These are phyloP conservation scores for Daphne laureola DNA, from an alignment of 441 rosid species.

Conservation along the genomic window DNA sequence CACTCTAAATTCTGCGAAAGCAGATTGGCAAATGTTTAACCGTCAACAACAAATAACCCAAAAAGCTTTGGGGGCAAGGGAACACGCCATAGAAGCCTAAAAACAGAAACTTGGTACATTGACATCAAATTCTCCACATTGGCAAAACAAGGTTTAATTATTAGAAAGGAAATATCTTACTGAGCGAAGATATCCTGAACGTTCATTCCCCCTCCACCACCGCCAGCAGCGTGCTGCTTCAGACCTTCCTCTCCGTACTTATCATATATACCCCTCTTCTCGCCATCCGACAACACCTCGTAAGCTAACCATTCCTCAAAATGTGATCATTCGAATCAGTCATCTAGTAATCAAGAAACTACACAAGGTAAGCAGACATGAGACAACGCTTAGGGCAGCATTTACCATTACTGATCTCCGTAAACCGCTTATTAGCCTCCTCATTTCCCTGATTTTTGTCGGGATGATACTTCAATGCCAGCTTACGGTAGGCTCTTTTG, in stretches of 20 bases:
- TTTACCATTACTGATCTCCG: slow-evolving; percentile 85
- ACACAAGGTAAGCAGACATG: background rate
- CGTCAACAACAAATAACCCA: too few relatives aligned
- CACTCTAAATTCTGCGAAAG: too few relatives aligned
- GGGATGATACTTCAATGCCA: slow-evolving; percentile 94
- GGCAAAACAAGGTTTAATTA: too few relatives aligned
- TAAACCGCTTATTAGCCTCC: slow-evolving; percentile 79
- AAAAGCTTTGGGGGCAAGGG: too few relatives aligned
- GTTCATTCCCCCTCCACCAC: slow-evolving; percentile 76
- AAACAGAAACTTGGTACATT: too few relatives aligned
- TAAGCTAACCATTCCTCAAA: slow-evolving; percentile 43
- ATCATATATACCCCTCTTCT: slow-evolving; percentile 76
- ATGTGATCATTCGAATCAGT: background rate
- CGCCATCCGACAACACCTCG: slow-evolving; percentile 79
- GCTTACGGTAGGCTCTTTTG: slow-evolving; percentile 88
- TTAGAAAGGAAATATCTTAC: slow-evolving; percentile 25
- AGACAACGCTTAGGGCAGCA: background rate
- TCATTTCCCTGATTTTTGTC: slow-evolving; percentile 94
- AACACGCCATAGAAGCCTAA: too few relatives aligned
- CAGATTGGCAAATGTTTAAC: too few relatives aligned
- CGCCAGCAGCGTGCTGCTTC: slow-evolving; percentile 80
- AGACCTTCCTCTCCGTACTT: slow-evolving; percentile 90
- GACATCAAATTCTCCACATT: too few relatives aligned
- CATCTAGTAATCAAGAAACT: background rate
- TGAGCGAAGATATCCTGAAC: slow-evolving; percentile 64